Percentiles rank a stretch among this genome's conserved stretches.
Evolutionary conservation across 75 land plant genomes (phyloP).

Genomic region (Ceratopteris richardii): DNA sequence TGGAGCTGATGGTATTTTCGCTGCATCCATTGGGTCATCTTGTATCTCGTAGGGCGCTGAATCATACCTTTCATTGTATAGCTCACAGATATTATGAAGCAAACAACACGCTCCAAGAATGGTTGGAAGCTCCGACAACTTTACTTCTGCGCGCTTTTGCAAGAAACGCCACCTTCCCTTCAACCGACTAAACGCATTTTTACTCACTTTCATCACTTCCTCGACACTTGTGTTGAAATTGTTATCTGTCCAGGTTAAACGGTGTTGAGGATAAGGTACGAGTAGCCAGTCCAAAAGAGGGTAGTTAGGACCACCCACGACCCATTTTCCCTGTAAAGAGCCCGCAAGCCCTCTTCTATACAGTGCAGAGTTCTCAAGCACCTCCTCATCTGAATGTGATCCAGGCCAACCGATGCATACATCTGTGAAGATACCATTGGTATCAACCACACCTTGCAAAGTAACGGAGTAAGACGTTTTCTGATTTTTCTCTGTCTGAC

Average conservation of each 20-base stretch:
- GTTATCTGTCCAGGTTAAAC: slow-evolving; percentile 86
- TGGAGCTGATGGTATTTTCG: slow-evolving; percentile 27
- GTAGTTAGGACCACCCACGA: slow-evolving; percentile 72
- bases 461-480: slow-evolving; percentile 93
- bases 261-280: slow-evolving; percentile 79
- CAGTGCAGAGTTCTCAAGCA: slow-evolving; percentile 74
- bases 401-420: slow-evolving; percentile 96
- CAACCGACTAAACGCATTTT: slow-evolving; percentile 60
- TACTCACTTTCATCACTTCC: slow-evolving; percentile 53
- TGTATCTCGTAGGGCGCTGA: slow-evolving; percentile 41
- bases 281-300: slow-evolving; percentile 88
- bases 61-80: slow-evolving; percentile 60
- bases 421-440: slow-evolving; percentile 71
- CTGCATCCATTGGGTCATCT: slow-evolving; percentile 77
- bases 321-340: slow-evolving; percentile 47
- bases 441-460: slow-evolving; percentile 87
- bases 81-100: slow-evolving; percentile 84
- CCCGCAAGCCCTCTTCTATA: slow-evolving; percentile 55
- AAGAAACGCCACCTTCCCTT: slow-evolving; percentile 84
- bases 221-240: slow-evolving; percentile 79
- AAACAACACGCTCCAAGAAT: slow-evolving; percentile 94
- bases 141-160: slow-evolving; percentile 91
- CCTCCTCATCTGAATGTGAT: slow-evolving; percentile 78
- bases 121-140: slow-evolving; percentile 84
- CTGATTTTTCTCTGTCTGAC: slow-evolving; percentile 91